Base-by-base conservation (phyloP, 1,284 basidiomycete species). In the Laetiporus sulphureus region DNA sequence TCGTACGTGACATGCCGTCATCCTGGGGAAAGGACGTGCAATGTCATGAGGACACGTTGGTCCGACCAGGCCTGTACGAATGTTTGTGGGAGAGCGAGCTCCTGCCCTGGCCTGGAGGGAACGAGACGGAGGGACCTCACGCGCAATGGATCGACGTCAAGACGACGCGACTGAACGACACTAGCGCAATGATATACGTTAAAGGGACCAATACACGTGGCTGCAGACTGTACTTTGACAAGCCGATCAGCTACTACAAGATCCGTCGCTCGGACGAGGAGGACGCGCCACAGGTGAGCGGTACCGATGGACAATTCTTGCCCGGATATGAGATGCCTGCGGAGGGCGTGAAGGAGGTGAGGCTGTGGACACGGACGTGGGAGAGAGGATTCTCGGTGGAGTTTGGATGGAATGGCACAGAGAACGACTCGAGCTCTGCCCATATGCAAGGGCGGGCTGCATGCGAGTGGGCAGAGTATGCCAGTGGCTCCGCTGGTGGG, bases 341-440 rank as follows among this genome's bases (percentile, higher is more conserved):
- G 5, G 52, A 53, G 5, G 77, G 73, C 1, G 39, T 77, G 27
- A 57, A 54, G 23, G 66, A 73, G 52, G 40, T 84, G 38, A 58
- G 69, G 36, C 61, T 89, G 12, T 89, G 81, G 82, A 82, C 77
- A 44, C 68, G 85, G 21, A 69, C 67, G n/a, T 88, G 84, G 77
- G 77, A 69, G 11, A 67, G 67, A 47, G 62, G 58, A 48, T 83
- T 84, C 47, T 67, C 67, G 23, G 74, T 83, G 18, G 71, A 77
- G 48, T 60, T 77, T 24, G 63, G 66, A 31, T 72, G 72, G 71
- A 83, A 25, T 44, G 40, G 6, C 44, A 41, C 5, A 48, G 36
- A 44, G 1, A 36, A 54, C 23, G 41, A 50, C 46, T 60, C 51
- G 22, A 54, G 44, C 18, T 39, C 43, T 37, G 47, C 51, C n/a